Evolutionary conservation across 805 yeast genomes (phyloP), one percentile per base, ranked within the genome.

Genomic region (Teunomyces pallodes): DNA sequence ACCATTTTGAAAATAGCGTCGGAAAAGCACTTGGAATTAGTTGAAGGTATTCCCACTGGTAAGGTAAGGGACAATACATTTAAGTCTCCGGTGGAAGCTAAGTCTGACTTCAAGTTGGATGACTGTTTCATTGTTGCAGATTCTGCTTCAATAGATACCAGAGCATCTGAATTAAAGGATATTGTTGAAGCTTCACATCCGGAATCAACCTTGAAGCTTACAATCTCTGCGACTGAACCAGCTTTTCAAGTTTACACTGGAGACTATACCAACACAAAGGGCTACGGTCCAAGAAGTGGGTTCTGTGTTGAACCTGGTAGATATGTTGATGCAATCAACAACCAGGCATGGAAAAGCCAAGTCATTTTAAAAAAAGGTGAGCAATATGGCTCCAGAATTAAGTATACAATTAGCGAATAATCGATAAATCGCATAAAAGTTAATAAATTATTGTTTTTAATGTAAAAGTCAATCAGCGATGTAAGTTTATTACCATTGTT

Each of bases 241-340:
- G 67, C 82, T 2, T 82, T 80, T 70, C 87, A 83, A 61, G 68
- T 84, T 36, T 84, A 83, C 64, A 82, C 87, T 28, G 87, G 86
- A 17, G 83, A 78, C 55, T 67, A 69, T 46, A 70, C 77, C 39
- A 55, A 70, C 45, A 71, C 72, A 31, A 64, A 66, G 16, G 72
- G 65, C 1, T 61, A 61, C 53, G 55, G 61, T 54, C 46, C 75
- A 70, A 61, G 76, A 53, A 61, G 76, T 46, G 88, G 87, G 3
- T 76, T 84, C 62, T 82, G 86, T 54, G 68, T 82, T 32, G 90
- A 84, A 63, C 82, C 86, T 30, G 74, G 80, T 26, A 69, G 88
- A 57, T 82, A 69, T 59, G 72, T 81, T 32, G 74, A 82, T 61
- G 86, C 87, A 7, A 67, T 76, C 31, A 77, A 78, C 58, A 49